Evolutionary conservation across 148 eudicot genomes (phyloP), one percentile per base, ranked within the genome.

Genomic region (Cornus suecica): DNA sequence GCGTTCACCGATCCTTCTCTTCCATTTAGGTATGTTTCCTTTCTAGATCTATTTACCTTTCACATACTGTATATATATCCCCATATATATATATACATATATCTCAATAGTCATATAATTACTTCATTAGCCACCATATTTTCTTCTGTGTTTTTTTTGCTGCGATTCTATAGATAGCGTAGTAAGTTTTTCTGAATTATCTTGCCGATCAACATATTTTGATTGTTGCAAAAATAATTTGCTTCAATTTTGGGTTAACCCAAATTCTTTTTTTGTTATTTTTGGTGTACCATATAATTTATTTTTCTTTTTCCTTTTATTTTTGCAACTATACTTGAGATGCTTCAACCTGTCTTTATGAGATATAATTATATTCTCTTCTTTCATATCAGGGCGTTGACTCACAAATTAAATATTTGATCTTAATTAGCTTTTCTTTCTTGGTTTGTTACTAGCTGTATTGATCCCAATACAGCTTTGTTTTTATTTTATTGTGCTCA

Each of bases 1-100:
- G 34, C 6, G 76, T 63, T 74, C 69, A 56, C 60, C 76, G 76
- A 74, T 74, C 76, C 25, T 52, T 52, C 58, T 18, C 58, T 52
- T 52, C 22, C 22, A 18, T 52, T 14, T 13, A 52, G 58, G 58
- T 52, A 52, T 52, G 16, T 4, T 52, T 52, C 58, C 0, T 52
- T 37, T 58, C 28, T 37, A 26, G 76, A 74, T 74, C 76, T 65
- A 8, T 64, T 41, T 42, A 16, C 15, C 20, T 26, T 73, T n/a
- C 7, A 26, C 13, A 52, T 70, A 51, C 5, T n/a, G n/a, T n/a
- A 20, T 52, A 22, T 52, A 26, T 15, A 28, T 28, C 1, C 23
- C 22, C 10, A 3, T 23, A 8, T 16, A 23, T 28, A 10, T 42
- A 27, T 70, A 1, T 8, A 3, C 27, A 24, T 24, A 10, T 37